Conservation (phyloP, 2,329 filamentous ascomycete genomes). For the Alternaria rosae region DNA sequence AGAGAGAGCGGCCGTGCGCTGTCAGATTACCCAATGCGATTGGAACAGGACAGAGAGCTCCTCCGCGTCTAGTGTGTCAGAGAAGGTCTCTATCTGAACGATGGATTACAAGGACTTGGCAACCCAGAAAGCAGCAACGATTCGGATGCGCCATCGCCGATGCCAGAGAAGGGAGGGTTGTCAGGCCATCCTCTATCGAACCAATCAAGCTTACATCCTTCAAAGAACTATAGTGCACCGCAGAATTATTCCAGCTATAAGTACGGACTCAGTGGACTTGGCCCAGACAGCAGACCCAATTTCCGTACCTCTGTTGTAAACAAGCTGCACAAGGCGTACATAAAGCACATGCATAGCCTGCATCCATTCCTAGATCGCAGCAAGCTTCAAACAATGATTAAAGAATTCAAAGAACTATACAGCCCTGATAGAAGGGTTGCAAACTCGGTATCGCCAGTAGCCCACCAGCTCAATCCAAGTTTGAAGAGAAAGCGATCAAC, state of each 20-base stretch:
- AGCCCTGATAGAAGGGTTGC: constrained; percentile 36
- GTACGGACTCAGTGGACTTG: constrained; percentile 52
- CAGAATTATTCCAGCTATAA: constrained; percentile 30
- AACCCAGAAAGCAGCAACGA: constrained; percentile 47
- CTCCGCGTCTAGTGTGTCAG: constrained; percentile 80
- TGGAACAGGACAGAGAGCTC: constrained; percentile 76
- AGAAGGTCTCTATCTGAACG: constrained; percentile 71
- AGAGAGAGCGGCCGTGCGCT: constrained; percentile 69
- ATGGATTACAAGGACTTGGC: constrained; percentile 51
- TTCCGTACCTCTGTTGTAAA: constrained; percentile 61
- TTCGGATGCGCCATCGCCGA: constrained; percentile 50
- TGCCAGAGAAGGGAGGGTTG: constrained; percentile 53
- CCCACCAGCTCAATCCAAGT: not conserved
- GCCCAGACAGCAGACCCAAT: constrained; percentile 61
- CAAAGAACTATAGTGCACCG: constrained; percentile 22
- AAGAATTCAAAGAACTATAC: constrained; percentile 52
- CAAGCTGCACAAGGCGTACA: constrained; percentile 62
- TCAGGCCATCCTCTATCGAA: constrained; percentile 57
- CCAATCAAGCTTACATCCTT: constrained; percentile 47
- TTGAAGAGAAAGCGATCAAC: constrained; percentile 46
- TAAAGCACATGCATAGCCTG: constrained; percentile 66
- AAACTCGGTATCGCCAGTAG: constrained; percentile 32
- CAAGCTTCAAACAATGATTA: constrained; percentile 60
- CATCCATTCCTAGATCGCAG: constrained; percentile 68
- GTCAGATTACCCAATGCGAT: constrained; percentile 73